Base-by-base conservation (phyloP, 2,329 filamentous ascomycete species). In the Colletotrichum shisoi region DNA sequence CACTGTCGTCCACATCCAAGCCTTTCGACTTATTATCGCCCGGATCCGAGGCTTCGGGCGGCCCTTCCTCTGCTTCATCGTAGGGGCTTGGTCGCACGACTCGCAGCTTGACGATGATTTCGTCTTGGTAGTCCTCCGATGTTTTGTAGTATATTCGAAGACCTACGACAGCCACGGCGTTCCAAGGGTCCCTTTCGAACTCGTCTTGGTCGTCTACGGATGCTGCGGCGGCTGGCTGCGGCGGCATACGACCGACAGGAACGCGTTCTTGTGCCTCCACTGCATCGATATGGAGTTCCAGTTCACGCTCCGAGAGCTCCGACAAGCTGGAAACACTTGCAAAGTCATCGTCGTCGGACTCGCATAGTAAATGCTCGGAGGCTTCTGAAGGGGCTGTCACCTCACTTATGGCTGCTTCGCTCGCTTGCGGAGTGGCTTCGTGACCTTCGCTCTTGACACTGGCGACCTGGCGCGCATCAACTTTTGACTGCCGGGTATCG, bases 141-240 rank as follows among this genome's bases (percentile, higher is more conserved):
- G 77, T 79, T 71, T 84, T 85, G 73, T 84, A 82, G 71, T 86
- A 86, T 4, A 87, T 80, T 13, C 83, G 78, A 58, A 87, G 73
- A 0, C 85, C 84, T 0, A 87, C 80, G 12, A 85, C 80, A 6
- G 79, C 81, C 44, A 86, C 80, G 11, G 84, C 84, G 70, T 86
- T 85, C 84, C 84, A 87, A 8, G 82, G 80, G 59, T 84, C 79
- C 27, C 80, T 78, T 69, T 85, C 82, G 56, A 83, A 84, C 63
- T 87, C 85, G 69, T 86, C 84, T 11, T 80, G 80, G 7, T 83
- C 81, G n/a, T 83, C 81, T 0, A 76, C 73, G 15, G 72, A 71
- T 37, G 63, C 64, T 44, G 63, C 69, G 57, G 48, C 42, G 42
- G 13, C 15, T 60, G 49, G 56, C 51, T 49, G 63, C 46, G 19